These are phyloP conservation scores for Cordyceps pruinosa DNA, from an alignment of 2,329 filamentous ascomycete genomes.

Conservation along the genomic window DNA sequence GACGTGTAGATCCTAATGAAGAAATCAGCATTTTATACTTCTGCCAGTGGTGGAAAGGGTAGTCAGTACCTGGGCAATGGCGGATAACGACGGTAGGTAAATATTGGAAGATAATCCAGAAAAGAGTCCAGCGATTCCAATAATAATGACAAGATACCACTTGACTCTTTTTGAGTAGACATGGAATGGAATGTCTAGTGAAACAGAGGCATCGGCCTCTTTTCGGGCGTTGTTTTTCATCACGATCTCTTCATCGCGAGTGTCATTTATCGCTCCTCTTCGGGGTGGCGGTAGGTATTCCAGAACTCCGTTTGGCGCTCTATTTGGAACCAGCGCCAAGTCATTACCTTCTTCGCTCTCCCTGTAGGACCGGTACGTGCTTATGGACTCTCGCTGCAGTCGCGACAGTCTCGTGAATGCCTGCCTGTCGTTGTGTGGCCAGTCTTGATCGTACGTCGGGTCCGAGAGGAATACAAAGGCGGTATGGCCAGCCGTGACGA, in stretches of 20 bases:
- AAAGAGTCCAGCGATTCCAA: constrained; percentile 44
- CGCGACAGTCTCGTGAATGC: neutral
- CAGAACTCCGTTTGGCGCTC: neutral
- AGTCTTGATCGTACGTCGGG: neutral
- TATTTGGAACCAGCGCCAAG: neutral
- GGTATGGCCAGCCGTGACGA: neutral
- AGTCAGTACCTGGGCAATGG: constrained; percentile 26
- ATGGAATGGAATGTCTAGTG: neutral
- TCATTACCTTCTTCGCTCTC: neutral
- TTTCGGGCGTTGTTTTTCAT: neutral
- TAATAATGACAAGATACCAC: constrained; percentile 39
- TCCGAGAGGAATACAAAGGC: neutral
- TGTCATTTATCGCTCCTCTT: too few species aligned
- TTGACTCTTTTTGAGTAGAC: constrained; percentile 21
- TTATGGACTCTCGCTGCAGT: neutral
- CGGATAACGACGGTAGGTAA: constrained; percentile 39
- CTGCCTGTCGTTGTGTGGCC: neutral
- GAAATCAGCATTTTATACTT: neutral
- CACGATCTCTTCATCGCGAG: neutral
- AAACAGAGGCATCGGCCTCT: neutral
- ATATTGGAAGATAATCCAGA: constrained; percentile 46
- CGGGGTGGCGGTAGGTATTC: neutral
- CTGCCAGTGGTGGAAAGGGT: neutral
- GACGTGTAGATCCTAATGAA: constrained; percentile 22
- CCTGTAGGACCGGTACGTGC: neutral